Conservation (phyloP, 768 basidiomycete species). For the Gloeopeniophorella convolvens region DNA sequence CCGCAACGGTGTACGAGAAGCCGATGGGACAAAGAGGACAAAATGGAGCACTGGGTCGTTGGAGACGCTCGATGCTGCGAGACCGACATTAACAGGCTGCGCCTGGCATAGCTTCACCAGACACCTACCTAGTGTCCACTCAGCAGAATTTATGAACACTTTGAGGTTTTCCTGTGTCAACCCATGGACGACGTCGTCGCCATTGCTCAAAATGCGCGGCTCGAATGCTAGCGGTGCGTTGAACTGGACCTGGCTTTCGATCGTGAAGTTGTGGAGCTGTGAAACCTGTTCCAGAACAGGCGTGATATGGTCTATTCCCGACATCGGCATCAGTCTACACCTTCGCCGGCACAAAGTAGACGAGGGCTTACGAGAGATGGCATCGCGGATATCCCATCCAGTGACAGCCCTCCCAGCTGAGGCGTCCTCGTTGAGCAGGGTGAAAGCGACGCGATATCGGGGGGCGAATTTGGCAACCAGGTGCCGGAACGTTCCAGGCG, state of each 20-base stretch:
- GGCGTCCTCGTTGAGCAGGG: constrained; percentile 86
- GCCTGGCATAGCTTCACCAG: neutral
- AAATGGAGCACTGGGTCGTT: constrained; percentile 95
- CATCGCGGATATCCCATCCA: constrained; percentile 68
- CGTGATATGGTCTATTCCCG: constrained; percentile 52
- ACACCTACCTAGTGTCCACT: constrained; percentile 83
- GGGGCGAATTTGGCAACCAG: constrained; percentile 70
- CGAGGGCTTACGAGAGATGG: constrained; percentile 51
- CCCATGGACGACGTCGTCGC: constrained; percentile 40
- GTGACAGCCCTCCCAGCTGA: constrained; percentile 50
- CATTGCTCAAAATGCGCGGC: constrained; percentile 35
- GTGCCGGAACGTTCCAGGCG: constrained; percentile 38
- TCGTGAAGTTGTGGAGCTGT: constrained; percentile 79
- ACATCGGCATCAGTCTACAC: constrained; percentile 8
- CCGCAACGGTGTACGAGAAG: constrained; percentile 57
- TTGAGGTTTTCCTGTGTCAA: constrained; percentile 79
- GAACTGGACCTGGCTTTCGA: constrained; percentile 92
- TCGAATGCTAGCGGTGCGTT: constrained; percentile 85
- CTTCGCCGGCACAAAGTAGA: neutral
- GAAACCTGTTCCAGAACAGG: constrained; percentile 58
- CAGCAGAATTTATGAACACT: constrained; percentile 91
- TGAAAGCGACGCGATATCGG: constrained; percentile 85
- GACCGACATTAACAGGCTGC: constrained; percentile 7
- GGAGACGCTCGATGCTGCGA: constrained; percentile 79
- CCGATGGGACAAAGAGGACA: constrained; percentile 78